phyloP scores from a whole-genome alignment of 2,329 filamentous ascomycete genomes.

The Dothistroma septosporum region DNA sequence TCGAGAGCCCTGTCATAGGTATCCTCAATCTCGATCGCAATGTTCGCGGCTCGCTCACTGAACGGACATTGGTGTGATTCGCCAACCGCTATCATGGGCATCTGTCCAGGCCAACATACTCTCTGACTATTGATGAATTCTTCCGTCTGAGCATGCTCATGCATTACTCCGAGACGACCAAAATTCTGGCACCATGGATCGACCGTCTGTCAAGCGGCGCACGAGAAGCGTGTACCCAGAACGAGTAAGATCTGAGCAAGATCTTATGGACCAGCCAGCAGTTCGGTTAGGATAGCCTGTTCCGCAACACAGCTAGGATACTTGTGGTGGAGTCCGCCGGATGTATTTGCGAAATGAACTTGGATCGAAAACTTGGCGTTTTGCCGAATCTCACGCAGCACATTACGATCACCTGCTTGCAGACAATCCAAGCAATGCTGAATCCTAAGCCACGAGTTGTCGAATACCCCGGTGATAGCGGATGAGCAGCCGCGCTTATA shows the following conservation, averaged over 20 bases:
- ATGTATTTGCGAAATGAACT: not conserved
- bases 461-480: conserved; percentile 7
- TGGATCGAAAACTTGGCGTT: not conserved
- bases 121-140: conserved; percentile 39
- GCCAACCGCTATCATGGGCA: conserved; percentile 41
- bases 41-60: conserved; percentile 1
- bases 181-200: conserved; percentile 13
- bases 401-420: not conserved
- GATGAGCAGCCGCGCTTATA: conserved; percentile 32
- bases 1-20: conserved; percentile 3
- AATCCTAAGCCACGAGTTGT: conserved; percentile 7
- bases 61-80: conserved; percentile 21
- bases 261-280: conserved; percentile 13
- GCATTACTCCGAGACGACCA: conserved; percentile 18
- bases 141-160: conserved; percentile 29
- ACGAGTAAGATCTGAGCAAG: conserved; percentile 10
- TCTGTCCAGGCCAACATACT: not conserved
- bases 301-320: conserved; percentile 4
- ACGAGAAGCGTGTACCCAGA: not conserved
- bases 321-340: conserved; percentile 2
- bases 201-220: conserved; percentile 5
- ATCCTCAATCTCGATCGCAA: conserved; percentile 5
- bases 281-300: conserved; percentile 5
- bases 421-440: conserved; percentile 12
- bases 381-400: conserved; percentile 1